A percentile compares a stretch with the other conserved stretches of the same genome.
phyloP scores from a whole-genome alignment of 169 alveolate genomes.

The Blepharisma undulans region DNA sequence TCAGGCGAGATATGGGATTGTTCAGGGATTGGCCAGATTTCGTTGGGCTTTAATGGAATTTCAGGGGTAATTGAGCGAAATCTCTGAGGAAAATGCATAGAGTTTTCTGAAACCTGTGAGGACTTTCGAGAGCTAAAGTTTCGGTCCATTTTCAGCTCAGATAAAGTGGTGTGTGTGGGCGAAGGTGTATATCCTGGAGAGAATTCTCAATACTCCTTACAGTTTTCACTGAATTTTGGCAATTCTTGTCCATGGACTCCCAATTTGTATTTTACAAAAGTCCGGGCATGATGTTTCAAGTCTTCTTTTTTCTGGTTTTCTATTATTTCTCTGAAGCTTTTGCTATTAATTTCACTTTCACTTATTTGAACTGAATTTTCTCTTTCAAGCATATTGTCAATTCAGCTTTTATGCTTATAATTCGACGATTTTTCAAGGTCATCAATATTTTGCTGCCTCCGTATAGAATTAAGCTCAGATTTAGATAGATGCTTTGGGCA shows the following conservation, averaged over 20 bases:
- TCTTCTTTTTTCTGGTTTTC: background rate
- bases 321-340: slow-evolving; percentile 26
- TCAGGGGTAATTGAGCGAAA: background rate
- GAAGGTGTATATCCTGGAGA: background rate
- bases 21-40: background rate
- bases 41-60: background rate
- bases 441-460: background rate
- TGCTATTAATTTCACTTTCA: background rate
- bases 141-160: background rate
- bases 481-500: background rate
- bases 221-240: slow-evolving; percentile 14
- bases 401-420: background rate
- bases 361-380: background rate
- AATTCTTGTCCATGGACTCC: slow-evolving; percentile 37
- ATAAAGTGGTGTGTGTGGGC: background rate
- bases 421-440: background rate
- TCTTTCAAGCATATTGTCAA: background rate
- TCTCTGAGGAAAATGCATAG: background rate
- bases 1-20: background rate
- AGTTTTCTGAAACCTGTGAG: background rate
- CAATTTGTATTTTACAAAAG: background rate
- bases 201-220: background rate
- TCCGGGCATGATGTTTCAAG: background rate
- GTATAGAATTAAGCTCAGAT: background rate
- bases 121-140: background rate